Percentiles rank a stretch among this genome's conserved stretches.
These are phyloP conservation scores for Dendrostoma leiphaemia DNA, from an alignment of 2,329 filamentous ascomycete genomes.

Conservation along the genomic window DNA sequence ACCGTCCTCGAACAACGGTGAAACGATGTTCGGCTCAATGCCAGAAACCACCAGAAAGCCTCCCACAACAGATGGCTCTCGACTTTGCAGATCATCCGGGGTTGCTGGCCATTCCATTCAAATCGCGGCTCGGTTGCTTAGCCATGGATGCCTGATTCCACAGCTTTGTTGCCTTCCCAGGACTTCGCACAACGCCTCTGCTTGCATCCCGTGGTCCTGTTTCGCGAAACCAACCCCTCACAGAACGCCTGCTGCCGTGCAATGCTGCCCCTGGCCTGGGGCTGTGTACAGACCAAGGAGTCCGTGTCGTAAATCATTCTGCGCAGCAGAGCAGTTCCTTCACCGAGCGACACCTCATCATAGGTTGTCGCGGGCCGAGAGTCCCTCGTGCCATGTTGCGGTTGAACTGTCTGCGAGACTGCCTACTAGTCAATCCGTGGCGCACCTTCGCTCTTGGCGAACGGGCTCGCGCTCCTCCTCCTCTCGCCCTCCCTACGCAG, in stretches of 20 bases:
- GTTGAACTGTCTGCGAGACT: background rate
- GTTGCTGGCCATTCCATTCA: background rate
- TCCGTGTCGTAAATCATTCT: background rate
- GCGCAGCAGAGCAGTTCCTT: background rate
- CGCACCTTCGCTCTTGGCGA: slow-evolving; percentile 32
- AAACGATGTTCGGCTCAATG: background rate
- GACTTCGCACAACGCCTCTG: slow-evolving; percentile 6
- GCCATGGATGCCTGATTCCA: background rate
- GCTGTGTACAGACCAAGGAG: background rate
- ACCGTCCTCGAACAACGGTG: background rate
- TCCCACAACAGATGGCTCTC: background rate
- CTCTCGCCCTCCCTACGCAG: slow-evolving; percentile 85
- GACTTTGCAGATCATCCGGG: background rate
- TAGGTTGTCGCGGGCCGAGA: background rate
- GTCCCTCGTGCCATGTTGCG: background rate
- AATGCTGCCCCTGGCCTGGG: background rate
- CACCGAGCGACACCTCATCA: background rate
- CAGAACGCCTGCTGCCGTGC: background rate
- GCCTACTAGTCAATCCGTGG: slow-evolving; percentile 42
- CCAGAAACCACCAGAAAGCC: background rate
- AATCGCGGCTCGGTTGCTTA: background rate
- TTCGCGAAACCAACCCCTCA: background rate
- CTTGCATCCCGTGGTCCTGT: background rate
- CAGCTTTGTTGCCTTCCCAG: background rate
- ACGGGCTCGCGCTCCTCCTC: slow-evolving; percentile 48